Conservation (phyloP, 2,329 filamentous ascomycete species). For the Sclerotinia sclerotiorum region DNA sequence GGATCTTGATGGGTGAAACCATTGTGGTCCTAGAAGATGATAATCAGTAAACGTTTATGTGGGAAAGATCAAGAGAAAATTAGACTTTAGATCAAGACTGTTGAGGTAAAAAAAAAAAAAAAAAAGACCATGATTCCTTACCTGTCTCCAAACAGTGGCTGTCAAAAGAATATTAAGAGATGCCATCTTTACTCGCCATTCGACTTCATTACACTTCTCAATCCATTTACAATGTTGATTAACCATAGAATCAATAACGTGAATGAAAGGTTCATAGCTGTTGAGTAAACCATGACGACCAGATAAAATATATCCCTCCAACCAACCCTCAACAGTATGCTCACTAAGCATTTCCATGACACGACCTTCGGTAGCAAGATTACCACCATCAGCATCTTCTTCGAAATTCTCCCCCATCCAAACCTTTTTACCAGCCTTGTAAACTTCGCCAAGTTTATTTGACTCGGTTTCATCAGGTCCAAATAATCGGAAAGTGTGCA, state of each 20-base stretch:
- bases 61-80: background rate
- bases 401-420: constrained; percentile 79
- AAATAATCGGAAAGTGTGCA: constrained; percentile 69
- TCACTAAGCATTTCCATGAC: constrained; percentile 87
- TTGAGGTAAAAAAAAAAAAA: background rate
- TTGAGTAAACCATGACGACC: constrained; percentile 72
- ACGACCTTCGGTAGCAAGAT: constrained; percentile 64
- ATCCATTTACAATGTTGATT: constrained; percentile 87
- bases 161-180: constrained; percentile 80
- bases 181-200: constrained; percentile 71
- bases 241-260: constrained; percentile 83
- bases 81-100: too few species aligned
- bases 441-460: constrained; percentile 72
- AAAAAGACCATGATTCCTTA: constrained; percentile 45
- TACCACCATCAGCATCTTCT: constrained; percentile 73
- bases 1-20: constrained; percentile 82
- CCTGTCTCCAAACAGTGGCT: constrained; percentile 73
- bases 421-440: constrained; percentile 73
- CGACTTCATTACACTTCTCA: constrained; percentile 76
- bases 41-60: background rate
- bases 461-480: constrained; percentile 80
- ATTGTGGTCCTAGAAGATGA: constrained; percentile 58
- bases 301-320: constrained; percentile 75
- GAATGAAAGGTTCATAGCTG: constrained; percentile 80
- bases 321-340: constrained; percentile 77